Percentiles rank a stretch among this genome's conserved stretches.
These are phyloP conservation scores for Fusarium bactridioides DNA, from an alignment of 2,329 filamentous ascomycete species.

Conservation along the genomic window DNA sequence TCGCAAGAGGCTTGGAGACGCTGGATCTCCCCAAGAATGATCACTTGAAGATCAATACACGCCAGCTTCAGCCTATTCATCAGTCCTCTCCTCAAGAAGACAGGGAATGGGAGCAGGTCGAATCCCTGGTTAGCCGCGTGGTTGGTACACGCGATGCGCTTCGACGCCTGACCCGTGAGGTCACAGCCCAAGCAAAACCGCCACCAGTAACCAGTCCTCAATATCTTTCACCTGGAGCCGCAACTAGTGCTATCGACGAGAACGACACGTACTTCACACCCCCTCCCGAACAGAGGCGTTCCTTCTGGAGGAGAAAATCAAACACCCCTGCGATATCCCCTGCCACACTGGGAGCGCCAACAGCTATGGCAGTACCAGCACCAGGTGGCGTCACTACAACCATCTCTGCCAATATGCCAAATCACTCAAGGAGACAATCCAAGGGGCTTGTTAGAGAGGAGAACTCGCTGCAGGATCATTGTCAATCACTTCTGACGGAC, in stretches of 20 bases:
- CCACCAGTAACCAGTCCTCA: conserved; percentile 39
- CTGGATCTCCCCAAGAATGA: conserved; percentile 39
- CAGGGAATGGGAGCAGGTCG: conserved; percentile 86
- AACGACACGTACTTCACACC: conserved; percentile 65
- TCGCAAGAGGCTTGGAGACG: conserved; percentile 63
- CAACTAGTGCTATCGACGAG: conserved; percentile 56
- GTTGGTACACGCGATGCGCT: conserved; percentile 90
- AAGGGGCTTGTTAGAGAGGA: conserved; percentile 59
- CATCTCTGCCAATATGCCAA: conserved; percentile 44
- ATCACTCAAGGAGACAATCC: conserved; percentile 47
- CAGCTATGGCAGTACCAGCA: conserved; percentile 53
- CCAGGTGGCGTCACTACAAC: conserved; percentile 48
- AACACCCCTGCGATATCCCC: conserved; percentile 60
- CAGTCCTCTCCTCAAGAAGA: conserved; percentile 66
- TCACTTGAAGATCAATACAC: conserved; percentile 41
- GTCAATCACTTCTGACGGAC: conserved; percentile 82
- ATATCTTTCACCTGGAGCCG: conserved; percentile 53
- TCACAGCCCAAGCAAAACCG: conserved; percentile 61
- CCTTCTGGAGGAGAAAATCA: conserved; percentile 93
- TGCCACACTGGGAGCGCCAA: conserved; percentile 49
- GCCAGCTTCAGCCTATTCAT: conserved; percentile 39
- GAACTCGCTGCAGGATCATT: conserved; percentile 79
- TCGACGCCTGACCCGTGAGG: conserved; percentile 84
- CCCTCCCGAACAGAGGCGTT: conserved; percentile 57
- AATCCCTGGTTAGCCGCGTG: conserved; percentile 84